phyloP scores from a whole-genome alignment of 2,329 filamentous ascomycete genomes.

The Fusarium sp. region DNA sequence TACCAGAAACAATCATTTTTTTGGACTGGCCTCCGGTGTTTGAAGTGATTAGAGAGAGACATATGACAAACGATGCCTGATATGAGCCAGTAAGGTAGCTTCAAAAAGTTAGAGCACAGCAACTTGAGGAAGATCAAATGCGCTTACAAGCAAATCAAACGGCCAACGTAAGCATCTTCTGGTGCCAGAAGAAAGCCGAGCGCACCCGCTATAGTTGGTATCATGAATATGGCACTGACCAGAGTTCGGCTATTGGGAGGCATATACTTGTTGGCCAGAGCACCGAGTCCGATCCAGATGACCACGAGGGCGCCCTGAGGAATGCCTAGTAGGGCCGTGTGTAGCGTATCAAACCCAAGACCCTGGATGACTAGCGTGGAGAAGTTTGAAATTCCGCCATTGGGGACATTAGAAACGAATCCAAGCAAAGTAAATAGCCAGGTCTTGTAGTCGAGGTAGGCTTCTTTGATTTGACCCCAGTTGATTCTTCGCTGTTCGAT shows the following conservation, averaged over 20 bases:
- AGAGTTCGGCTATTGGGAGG: constrained; percentile 60
- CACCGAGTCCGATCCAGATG: constrained; percentile 53
- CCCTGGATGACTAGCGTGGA: constrained; percentile 68
- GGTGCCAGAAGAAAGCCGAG: constrained; percentile 67
- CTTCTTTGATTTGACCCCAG: constrained; percentile 63
- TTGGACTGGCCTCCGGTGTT: constrained; percentile 67
- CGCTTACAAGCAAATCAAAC: constrained; percentile 63
- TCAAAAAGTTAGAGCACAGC: not conserved
- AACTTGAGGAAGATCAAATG: fast-evolving
- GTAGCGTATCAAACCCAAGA: constrained; percentile 59
- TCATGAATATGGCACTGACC: constrained; percentile 64
- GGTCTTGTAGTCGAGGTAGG: constrained; percentile 66
- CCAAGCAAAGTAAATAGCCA: constrained; percentile 67
- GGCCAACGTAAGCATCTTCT: constrained; percentile 57
- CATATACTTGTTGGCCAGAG: constrained; percentile 51
- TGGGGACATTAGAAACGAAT: constrained; percentile 62
- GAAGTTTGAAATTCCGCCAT: constrained; percentile 70
- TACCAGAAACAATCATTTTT: constrained; percentile 70
- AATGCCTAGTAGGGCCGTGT: constrained; percentile 51
- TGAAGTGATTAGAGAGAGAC: constrained; percentile 57
- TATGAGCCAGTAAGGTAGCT: constrained; percentile 51
- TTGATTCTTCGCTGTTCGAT: constrained; percentile 66
- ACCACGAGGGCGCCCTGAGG: constrained; percentile 51
- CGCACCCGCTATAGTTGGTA: constrained; percentile 67
- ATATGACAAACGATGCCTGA: constrained; percentile 52